These are phyloP conservation scores for Pseudogymnoascus sp. DNA, from an alignment of 2,329 filamentous ascomycete species.

Conservation along the genomic window DNA sequence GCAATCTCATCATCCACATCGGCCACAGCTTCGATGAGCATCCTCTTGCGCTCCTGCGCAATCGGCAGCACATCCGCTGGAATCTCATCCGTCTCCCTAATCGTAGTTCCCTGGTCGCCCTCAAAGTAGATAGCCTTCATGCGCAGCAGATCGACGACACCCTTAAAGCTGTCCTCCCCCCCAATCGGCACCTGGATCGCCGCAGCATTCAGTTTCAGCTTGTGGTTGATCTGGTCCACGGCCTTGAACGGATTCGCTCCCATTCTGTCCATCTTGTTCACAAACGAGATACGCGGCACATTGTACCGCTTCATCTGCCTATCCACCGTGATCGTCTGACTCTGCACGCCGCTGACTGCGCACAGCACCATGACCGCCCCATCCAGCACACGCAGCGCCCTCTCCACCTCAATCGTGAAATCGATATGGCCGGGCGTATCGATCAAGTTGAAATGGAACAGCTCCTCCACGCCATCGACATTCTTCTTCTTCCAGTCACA, in stretches of 20 bases:
- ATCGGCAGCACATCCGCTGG: constrained; percentile 71
- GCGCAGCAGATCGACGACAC: constrained; percentile 83
- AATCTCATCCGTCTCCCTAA: constrained; percentile 70
- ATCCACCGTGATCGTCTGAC: constrained; percentile 96
- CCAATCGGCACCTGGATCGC: constrained; percentile 94
- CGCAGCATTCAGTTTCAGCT: constrained; percentile 86
- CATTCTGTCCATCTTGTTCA: constrained; percentile 99
- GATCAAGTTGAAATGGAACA: constrained; percentile 96
- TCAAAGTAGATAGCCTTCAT: constrained; percentile 95
- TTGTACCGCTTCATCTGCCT: constrained; percentile 98
- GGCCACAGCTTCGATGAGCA: constrained; percentile 87
- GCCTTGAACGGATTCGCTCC: constrained; percentile 97
- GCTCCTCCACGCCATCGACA: constrained; percentile 67
- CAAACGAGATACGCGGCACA: constrained; percentile 86
- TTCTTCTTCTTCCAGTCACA: constrained; percentile 92
- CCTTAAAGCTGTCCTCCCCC: constrained; percentile 80
- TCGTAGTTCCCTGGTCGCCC: constrained; percentile 67
- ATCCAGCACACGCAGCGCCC: constrained; percentile 87
- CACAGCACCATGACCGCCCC: constrained; percentile 98
- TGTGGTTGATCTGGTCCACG: constrained; percentile 93
- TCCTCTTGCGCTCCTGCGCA: constrained; percentile 71
- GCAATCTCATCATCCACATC: constrained; percentile 98
- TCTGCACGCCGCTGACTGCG: constrained; percentile 93
- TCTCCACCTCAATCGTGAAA: constrained; percentile 97
- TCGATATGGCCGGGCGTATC: constrained; percentile 98